These are phyloP conservation scores for Coemansia sp. DNA, from an alignment of 192 early-diverging fungal species.

Conservation along the genomic window DNA sequence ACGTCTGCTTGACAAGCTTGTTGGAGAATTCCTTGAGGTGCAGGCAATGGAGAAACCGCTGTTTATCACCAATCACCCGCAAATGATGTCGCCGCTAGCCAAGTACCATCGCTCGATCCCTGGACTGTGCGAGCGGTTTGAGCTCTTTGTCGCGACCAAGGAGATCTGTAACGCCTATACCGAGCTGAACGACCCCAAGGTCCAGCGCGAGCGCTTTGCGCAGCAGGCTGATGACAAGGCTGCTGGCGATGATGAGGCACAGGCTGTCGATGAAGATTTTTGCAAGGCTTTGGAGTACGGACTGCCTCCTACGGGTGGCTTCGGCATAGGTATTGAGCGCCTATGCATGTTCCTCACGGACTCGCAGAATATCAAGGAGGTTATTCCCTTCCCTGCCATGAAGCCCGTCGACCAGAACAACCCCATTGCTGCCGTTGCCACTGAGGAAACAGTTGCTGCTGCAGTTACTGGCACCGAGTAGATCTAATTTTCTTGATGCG, in stretches of 20 bases:
- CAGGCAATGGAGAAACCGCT: slow-evolving; percentile 78
- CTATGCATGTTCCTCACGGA: slow-evolving; percentile 98
- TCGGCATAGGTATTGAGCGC: slow-evolving; percentile 95
- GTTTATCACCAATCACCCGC: slow-evolving; percentile 96
- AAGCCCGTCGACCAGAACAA: slow-evolving; percentile 59
- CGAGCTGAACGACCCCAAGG: slow-evolving; percentile 99
- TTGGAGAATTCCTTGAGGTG: slow-evolving; percentile 79
- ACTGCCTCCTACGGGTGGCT: slow-evolving; percentile 91
- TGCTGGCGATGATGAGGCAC: slow-evolving; percentile 98
- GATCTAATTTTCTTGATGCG: background rate
- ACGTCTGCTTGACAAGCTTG: slow-evolving; percentile 93
- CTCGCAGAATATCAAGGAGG: slow-evolving; percentile 97
- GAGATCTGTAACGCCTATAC: slow-evolving; percentile 99
- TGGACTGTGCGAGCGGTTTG: slow-evolving; percentile 97
- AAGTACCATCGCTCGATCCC: slow-evolving; percentile 88
- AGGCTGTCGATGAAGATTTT: slow-evolving; percentile 96
- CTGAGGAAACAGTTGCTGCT: background rate
- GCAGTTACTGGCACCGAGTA: background rate
- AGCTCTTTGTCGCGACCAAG: slow-evolving; percentile 98
- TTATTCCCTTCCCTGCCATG: slow-evolving; percentile 72
- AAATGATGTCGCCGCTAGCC: slow-evolving; percentile 98
- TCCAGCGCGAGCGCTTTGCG: slow-evolving; percentile 96
- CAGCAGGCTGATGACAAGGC: slow-evolving; percentile 97
- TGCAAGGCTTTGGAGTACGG: slow-evolving; percentile 97
- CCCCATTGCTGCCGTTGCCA: background rate